Percentiles rank a stretch among this genome's conserved stretches.
Conservation (phyloP, 2,329 filamentous ascomycete genomes). For the Colletotrichum truncatum region DNA sequence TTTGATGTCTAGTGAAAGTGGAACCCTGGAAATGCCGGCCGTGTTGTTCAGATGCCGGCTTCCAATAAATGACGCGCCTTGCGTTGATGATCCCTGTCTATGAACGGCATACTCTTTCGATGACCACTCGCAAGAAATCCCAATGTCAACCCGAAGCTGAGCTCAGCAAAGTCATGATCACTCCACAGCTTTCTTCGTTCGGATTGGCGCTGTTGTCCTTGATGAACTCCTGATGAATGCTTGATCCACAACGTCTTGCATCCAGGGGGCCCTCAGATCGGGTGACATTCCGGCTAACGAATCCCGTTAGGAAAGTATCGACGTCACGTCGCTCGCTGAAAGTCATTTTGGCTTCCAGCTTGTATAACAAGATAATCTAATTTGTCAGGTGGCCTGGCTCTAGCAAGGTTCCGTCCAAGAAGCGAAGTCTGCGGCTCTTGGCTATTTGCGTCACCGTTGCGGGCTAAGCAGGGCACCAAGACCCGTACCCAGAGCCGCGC, state of each 20-base stretch:
- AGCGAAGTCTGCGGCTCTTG: neutral
- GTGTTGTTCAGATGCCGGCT: neutral
- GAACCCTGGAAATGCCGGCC: neutral
- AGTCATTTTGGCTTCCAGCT: neutral
- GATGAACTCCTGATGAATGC: neutral
- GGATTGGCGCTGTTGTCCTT: conserved; percentile 6
- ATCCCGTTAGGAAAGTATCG: conserved; percentile 5
- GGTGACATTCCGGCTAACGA: conserved; percentile 1
- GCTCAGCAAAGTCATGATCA: neutral
- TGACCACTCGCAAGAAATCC: neutral
- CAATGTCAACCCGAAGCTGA: neutral
- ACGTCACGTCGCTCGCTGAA: neutral
- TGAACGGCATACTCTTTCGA: too few relatives aligned
- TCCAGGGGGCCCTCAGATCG: neutral
- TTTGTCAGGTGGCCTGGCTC: conserved; percentile 8
- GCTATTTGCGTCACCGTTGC: conserved; percentile 12
- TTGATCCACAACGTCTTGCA: neutral
- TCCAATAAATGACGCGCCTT: too few relatives aligned
- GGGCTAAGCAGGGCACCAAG: conserved; percentile 9
- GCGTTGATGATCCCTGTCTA: too few relatives aligned
- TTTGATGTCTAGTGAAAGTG: neutral
- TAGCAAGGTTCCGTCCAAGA: neutral
- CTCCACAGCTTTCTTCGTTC: neutral
- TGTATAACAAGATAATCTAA: neutral
- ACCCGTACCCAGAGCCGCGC: conserved; percentile 6